phyloP scores from a whole-genome alignment of 768 basidiomycete genomes.

The Leccinellum luteum region DNA sequence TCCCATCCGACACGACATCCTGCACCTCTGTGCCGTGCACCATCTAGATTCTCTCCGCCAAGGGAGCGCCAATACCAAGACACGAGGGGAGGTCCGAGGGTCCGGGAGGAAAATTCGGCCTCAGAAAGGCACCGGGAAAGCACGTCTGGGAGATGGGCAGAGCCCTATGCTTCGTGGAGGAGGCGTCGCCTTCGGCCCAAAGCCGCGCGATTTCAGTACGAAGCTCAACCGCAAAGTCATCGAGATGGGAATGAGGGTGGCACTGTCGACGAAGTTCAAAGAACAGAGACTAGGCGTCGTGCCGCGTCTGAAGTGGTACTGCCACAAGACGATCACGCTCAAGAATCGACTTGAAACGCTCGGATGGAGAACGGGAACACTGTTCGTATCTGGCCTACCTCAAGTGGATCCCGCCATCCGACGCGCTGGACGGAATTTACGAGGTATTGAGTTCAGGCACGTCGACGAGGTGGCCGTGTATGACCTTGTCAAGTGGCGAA shows the following conservation, averaged over 20 bases:
- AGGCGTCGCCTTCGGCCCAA: conserved; percentile 89
- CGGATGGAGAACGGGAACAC: conserved; percentile 63
- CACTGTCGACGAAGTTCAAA: conserved; percentile 78
- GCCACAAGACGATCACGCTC: conserved; percentile 68
- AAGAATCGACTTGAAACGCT: conserved; percentile 58
- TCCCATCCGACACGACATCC: conserved; percentile 87
- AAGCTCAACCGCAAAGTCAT: conserved; percentile 91
- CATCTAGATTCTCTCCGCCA: conserved; percentile 87
- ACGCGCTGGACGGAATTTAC: conserved; percentile 68
- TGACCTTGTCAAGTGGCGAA: conserved; percentile 80
- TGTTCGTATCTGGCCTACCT: conserved; percentile 71
- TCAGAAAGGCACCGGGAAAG: conserved; percentile 90
- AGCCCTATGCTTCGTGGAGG: conserved; percentile 89
- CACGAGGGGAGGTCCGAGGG: conserved; percentile 84
- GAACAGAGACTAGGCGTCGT: conserved; percentile 77
- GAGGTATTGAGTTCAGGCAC: conserved; percentile 59
- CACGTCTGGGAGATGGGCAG: conserved; percentile 86
- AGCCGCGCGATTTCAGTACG: conserved; percentile 89
- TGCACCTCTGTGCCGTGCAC: conserved; percentile 89
- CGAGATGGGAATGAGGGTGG: conserved; percentile 90
- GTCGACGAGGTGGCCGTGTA: conserved; percentile 73
- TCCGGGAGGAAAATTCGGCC: conserved; percentile 86
- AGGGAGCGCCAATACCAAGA: conserved; percentile 90
- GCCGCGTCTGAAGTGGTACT: conserved; percentile 67
- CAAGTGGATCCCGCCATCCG: conserved; percentile 52